Percentiles rank a stretch among this genome's conserved stretches.
phyloP scores from a whole-genome alignment of 768 basidiomycete genomes.

The Thelephora aurantiotincta region DNA sequence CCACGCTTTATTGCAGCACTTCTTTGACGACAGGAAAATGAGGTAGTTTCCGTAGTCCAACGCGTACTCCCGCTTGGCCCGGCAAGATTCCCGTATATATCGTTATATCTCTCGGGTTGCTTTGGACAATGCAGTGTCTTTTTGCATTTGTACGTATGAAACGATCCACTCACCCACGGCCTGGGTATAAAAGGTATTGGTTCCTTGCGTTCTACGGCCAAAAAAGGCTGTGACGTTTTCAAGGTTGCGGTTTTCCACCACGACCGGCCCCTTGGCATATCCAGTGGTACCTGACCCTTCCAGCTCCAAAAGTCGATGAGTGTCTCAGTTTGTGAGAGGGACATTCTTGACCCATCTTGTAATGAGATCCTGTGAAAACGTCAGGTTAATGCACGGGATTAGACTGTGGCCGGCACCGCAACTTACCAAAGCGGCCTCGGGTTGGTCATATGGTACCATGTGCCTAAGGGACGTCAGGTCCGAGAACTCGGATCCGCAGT shows the following conservation, averaged over 20 bases:
- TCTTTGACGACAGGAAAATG: constrained; percentile 81
- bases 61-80: neutral
- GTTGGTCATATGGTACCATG: constrained; percentile 86
- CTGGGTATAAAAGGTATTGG: too few relatives aligned
- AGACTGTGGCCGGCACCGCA: neutral
- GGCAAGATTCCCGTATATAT: too few relatives aligned
- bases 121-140: too few relatives aligned
- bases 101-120: too few relatives aligned
- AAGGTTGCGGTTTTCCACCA: too few relatives aligned
- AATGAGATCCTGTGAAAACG: constrained; percentile 34
- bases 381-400: neutral
- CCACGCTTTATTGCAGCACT: constrained; percentile 31
- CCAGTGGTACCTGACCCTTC: too few relatives aligned
- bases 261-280: too few relatives aligned
- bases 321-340: constrained; percentile 21
- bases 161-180: too few relatives aligned
- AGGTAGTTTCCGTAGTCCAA: constrained; percentile 25
- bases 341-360: constrained; percentile 41
- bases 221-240: too few relatives aligned
- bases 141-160: too few relatives aligned
- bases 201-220: too few relatives aligned
- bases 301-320: too few relatives aligned
- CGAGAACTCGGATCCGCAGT: neutral
- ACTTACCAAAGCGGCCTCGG: constrained; percentile 67
- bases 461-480: constrained; percentile 32